These are phyloP conservation scores for Boletus subparvulus DNA, from an alignment of 768 basidiomycete species.

Conservation along the genomic window DNA sequence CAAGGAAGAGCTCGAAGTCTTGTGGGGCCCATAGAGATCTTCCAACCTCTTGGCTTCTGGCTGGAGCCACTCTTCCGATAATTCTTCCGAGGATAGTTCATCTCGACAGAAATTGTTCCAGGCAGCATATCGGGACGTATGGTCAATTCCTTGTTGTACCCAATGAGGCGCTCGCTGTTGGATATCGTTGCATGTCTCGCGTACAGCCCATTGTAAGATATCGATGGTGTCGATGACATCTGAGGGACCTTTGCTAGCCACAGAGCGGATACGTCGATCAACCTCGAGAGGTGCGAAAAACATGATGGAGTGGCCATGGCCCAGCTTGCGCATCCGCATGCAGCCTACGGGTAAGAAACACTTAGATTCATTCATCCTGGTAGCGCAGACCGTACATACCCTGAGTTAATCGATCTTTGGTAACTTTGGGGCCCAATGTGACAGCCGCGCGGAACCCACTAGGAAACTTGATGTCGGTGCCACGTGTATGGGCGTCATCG, in stretches of 20 bases:
- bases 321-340: slow-evolving; percentile 54
- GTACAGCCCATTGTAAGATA: slow-evolving; percentile 45
- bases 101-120: slow-evolving; percentile 16
- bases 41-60: slow-evolving; percentile 40
- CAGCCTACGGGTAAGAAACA: slow-evolving; percentile 35
- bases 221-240: slow-evolving; percentile 24
- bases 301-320: slow-evolving; percentile 45
- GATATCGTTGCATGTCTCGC: slow-evolving; percentile 44
- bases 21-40: slow-evolving; percentile 30
- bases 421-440: slow-evolving; percentile 39
- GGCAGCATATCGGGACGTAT: slow-evolving; percentile 11
- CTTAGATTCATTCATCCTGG: background rate
- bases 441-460: slow-evolving; percentile 35
- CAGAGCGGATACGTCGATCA: slow-evolving; percentile 35
- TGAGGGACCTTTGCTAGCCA: slow-evolving; percentile 9
- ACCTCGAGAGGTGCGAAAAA: slow-evolving; percentile 48
- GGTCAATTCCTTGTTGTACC: slow-evolving; percentile 38
- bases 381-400: slow-evolving; percentile 19
- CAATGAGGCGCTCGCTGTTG: slow-evolving; percentile 41
- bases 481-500: slow-evolving; percentile 41
- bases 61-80: slow-evolving; percentile 37
- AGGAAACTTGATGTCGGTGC: slow-evolving; percentile 41
- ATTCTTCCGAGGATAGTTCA: background rate
- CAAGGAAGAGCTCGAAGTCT: background rate
- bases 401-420: slow-evolving; percentile 37